These are phyloP conservation scores for Trichoderma koningiopsis DNA, from an alignment of 2,329 filamentous ascomycete species.

Conservation along the genomic window DNA sequence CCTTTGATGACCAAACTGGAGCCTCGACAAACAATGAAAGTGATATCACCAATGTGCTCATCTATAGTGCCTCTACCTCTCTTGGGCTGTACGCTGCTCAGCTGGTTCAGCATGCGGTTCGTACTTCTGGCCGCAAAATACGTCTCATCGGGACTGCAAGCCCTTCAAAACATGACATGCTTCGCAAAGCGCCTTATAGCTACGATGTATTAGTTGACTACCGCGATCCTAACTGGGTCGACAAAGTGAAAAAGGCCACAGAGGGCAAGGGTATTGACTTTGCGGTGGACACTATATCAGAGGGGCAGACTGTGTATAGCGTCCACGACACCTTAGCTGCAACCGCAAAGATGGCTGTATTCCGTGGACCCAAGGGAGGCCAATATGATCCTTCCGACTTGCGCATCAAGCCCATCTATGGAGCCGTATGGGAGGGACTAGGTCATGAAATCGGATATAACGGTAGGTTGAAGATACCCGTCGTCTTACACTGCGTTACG, in stretches of 20 bases:
- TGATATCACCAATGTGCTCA: constrained; percentile 31
- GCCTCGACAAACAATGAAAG: not conserved
- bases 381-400: constrained; percentile 33
- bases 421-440: constrained; percentile 47
- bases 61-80: constrained; percentile 41
- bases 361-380: constrained; percentile 32
- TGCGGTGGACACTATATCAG: constrained; percentile 45
- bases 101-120: constrained; percentile 30
- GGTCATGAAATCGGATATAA: constrained; percentile 45
- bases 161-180: constrained; percentile 30
- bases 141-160: constrained; percentile 38
- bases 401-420: constrained; percentile 40
- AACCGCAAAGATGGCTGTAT: constrained; percentile 33
- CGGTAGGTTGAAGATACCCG: constrained; percentile 27
- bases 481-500: too few species aligned
- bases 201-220: constrained; percentile 46
- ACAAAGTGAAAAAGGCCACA: constrained; percentile 34
- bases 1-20: constrained; percentile 33
- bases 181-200: constrained; percentile 39
- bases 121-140: constrained; percentile 23
- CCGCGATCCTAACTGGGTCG: constrained; percentile 38
- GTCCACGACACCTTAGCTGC: constrained; percentile 34
- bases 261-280: constrained; percentile 38
- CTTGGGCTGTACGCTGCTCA: constrained; percentile 40
- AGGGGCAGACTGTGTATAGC: constrained; percentile 40